Base-by-base conservation (phyloP, 2,329 filamentous ascomycete genomes). In the Macrophomina tecta region DNA sequence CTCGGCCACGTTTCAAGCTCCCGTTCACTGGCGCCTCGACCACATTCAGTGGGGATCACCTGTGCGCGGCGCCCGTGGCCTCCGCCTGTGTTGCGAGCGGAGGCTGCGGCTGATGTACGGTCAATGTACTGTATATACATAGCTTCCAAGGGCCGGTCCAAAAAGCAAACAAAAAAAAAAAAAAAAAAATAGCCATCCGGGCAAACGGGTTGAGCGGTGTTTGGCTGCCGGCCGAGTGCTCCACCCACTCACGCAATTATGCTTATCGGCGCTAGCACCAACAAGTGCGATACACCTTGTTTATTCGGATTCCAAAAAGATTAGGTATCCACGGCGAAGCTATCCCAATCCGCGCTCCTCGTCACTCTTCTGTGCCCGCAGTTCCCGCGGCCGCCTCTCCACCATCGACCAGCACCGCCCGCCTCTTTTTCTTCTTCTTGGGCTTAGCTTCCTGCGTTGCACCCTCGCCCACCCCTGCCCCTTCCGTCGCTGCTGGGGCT, bases 351-450 rank as follows among this genome's bases (percentile, higher is more conserved):
- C 28, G 36, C 23, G 23, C 16, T 14, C 8, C 42, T 9, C 4
- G 9, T 42, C 36, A 23, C 18, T 16, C 51, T 42, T 46, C 28
- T 32, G n/a, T 5, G 4, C n/a, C 52, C 18, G 28, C 51, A 23
- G 28, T 16, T 23, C 11, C 45, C 28, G 40, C 45, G 23, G 48
- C 55, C 11, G 38, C 56, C 34, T 46, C 45, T 36, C 38, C 55
- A 8, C 11, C 56, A 16, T 56, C 49, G 4, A 56, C 73, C 23
- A 69, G 69, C 23, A 79, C 74, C 61, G 74, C 72, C 69, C 78
- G 70, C 70, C 75, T 77, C 74, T 80, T 80, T 72, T 77, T 77
- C 68, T 80, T 81, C 74, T 80, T 80, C 70, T 80, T 80, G 69
- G 62, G 69, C 72, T 67, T 63, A 38, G 12, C 69, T 40, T 30